phyloP scores from a whole-genome alignment of 2,329 filamentous ascomycete genomes.

The Zalaria obscura region DNA sequence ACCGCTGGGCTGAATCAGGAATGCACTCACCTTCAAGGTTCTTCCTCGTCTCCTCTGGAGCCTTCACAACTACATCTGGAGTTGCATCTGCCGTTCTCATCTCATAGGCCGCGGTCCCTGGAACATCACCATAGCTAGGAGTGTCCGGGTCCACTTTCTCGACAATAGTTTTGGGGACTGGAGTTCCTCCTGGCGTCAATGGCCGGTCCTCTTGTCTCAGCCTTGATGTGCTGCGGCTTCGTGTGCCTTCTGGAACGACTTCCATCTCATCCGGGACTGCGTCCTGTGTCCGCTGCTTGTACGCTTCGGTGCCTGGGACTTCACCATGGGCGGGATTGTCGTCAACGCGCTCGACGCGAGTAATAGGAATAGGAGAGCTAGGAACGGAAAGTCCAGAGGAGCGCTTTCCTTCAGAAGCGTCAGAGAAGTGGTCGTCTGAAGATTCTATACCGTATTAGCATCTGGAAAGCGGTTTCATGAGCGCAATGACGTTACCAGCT shows the following conservation, averaged over 20 bases:
- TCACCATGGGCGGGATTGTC: constrained; percentile 44
- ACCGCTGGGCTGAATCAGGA: background rate
- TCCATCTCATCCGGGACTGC: constrained; percentile 51
- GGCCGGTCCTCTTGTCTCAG: constrained; percentile 30
- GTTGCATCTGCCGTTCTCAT: constrained; percentile 43
- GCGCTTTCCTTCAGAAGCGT: constrained; percentile 44
- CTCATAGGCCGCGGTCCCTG: constrained; percentile 44
- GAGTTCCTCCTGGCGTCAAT: constrained; percentile 35
- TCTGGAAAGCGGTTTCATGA: background rate
- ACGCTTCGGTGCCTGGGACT: constrained; percentile 46
- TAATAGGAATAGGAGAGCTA: constrained; percentile 41
- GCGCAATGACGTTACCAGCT: constrained; percentile 5
- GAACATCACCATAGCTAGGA: constrained; percentile 46
- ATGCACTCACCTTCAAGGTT: constrained; percentile 42
- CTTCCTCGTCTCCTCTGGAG: constrained; percentile 25
- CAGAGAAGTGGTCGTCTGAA: constrained; percentile 50
- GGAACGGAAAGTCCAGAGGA: constrained; percentile 18
- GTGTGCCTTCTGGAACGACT: constrained; percentile 35
- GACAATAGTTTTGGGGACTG: constrained; percentile 45
- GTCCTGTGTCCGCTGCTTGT: constrained; percentile 42
- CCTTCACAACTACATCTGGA: constrained; percentile 42
- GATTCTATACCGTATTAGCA: constrained; percentile 12
- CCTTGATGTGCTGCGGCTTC: constrained; percentile 15
- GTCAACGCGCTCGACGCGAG: constrained; percentile 50
- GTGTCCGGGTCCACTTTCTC: constrained; percentile 44